A percentile compares a stretch with the other conserved stretches of the same genome.
phyloP scores from a whole-genome alignment of 768 basidiomycete genomes.

The Jaapia argillacea region DNA sequence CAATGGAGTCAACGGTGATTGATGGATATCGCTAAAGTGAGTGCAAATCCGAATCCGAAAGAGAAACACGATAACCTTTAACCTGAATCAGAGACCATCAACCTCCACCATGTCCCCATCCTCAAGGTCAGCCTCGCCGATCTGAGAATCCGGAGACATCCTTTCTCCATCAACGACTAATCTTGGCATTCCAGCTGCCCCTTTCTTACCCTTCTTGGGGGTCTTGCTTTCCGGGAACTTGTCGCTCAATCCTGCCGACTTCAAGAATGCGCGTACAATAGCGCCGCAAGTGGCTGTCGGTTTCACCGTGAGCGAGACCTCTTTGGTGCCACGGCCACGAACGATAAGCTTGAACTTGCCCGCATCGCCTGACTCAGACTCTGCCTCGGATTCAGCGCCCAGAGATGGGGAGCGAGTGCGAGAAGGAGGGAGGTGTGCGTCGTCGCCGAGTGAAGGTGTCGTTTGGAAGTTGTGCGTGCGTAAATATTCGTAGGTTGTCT shows the following conservation, averaged over 20 bases:
- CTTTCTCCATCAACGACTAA: conserved; percentile 65
- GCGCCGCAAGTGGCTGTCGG: conserved; percentile 68
- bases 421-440: conserved; percentile 5
- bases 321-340: conserved; percentile 44
- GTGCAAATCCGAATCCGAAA: background rate
- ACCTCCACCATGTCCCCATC: conserved; percentile 78
- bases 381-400: conserved; percentile 17
- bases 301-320: conserved; percentile 59
- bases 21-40: no score
- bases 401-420: conserved; percentile 8
- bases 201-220: conserved; percentile 13
- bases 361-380: conserved; percentile 24
- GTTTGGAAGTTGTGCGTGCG: conserved; percentile 26
- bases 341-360: conserved; percentile 59
- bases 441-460: conserved; percentile 11
- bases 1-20: no score
- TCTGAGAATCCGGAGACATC: conserved; percentile 46
- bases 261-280: conserved; percentile 68
- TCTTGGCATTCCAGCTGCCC: conserved; percentile 30
- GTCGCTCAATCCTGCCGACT: conserved; percentile 49
- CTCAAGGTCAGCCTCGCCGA: conserved; percentile 62
- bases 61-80: conserved; percentile 1
- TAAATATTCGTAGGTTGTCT: conserved; percentile 52
- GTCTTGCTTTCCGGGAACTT: conserved; percentile 34
- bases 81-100: conserved; percentile 34